Percentiles rank a stretch among this genome's conserved stretches.
Evolutionary conservation across 805 yeast species (phyloP).

Genomic region (Monosporozyma solicola): DNA sequence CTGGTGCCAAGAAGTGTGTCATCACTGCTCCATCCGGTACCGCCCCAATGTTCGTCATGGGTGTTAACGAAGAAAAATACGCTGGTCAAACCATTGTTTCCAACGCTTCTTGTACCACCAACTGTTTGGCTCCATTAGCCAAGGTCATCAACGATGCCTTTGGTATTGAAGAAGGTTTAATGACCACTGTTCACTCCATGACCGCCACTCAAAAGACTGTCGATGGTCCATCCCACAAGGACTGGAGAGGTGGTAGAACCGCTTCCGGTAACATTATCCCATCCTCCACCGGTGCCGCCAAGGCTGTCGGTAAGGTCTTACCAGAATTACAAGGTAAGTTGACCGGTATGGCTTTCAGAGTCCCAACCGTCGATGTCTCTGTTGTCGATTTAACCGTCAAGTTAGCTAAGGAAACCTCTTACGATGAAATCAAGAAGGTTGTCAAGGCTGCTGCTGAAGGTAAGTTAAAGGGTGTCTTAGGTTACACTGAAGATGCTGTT

Average conservation of each 20-base stretch:
- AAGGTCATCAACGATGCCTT: slow-evolving; percentile 56
- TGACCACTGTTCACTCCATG: slow-evolving; percentile 67
- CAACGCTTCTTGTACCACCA: slow-evolving; percentile 67
- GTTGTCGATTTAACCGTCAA: slow-evolving; percentile 64
- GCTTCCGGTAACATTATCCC: slow-evolving; percentile 70
- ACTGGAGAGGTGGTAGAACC: slow-evolving; percentile 76
- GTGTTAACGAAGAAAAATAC: slow-evolving; percentile 58
- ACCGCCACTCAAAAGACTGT: slow-evolving; percentile 69
- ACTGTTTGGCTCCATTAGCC: slow-evolving; percentile 68
- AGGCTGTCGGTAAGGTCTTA: slow-evolving; percentile 67
- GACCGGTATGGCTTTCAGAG: slow-evolving; percentile 68
- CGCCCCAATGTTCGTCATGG: slow-evolving; percentile 67
- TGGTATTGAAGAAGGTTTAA: slow-evolving; percentile 66
- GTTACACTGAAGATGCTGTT: slow-evolving; percentile 64
- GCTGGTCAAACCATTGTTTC: slow-evolving; percentile 51
- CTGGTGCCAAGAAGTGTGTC: slow-evolving; percentile 66
- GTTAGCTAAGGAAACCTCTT: slow-evolving; percentile 47
- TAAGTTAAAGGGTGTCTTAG: slow-evolving; percentile 51
- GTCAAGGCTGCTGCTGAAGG: slow-evolving; percentile 53
- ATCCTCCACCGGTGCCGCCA: slow-evolving; percentile 70
- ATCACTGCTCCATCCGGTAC: slow-evolving; percentile 65
- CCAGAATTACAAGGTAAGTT: slow-evolving; percentile 65
- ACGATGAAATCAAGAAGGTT: slow-evolving; percentile 54
- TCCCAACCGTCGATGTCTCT: slow-evolving; percentile 65
- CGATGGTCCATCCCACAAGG: slow-evolving; percentile 71